A percentile compares a stretch with the other conserved stretches of the same genome.
These are phyloP conservation scores for Rickenella mellea DNA, from an alignment of 768 basidiomycete species.

Conservation along the genomic window DNA sequence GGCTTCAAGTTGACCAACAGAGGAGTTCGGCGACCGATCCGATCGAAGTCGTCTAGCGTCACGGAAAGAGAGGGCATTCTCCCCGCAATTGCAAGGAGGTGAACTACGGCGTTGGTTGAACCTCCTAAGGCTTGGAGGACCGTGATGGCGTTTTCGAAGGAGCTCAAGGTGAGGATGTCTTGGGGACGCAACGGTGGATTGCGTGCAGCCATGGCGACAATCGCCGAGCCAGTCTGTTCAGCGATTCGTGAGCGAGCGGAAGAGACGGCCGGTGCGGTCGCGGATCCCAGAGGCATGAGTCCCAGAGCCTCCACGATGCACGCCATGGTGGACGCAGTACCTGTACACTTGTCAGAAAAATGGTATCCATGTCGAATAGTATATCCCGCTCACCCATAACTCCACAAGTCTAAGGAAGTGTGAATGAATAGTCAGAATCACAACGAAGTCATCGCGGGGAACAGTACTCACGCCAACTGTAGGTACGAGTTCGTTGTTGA, in stretches of 20 bases:
- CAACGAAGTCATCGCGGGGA: neutral
- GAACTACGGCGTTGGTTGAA: conserved; percentile 12
- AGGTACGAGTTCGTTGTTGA: conserved; percentile 16
- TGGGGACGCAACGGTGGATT: conserved; percentile 2
- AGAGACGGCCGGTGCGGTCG: conserved; percentile 14
- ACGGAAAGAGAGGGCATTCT: conserved; percentile 2
- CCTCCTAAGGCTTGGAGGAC: conserved; percentile 13
- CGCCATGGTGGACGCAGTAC: conserved; percentile 18
- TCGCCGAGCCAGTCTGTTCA: conserved; percentile 12
- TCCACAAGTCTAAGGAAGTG: conserved; percentile 13
- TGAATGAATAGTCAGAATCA: neutral
- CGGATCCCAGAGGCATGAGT: conserved; percentile 15
- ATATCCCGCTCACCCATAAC: conserved; percentile 11
- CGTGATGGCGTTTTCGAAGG: conserved; percentile 12
- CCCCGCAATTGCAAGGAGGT: conserved; percentile 11
- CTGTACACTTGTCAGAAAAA: neutral
- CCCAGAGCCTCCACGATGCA: conserved; percentile 17
- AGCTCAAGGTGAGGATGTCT: conserved; percentile 5
- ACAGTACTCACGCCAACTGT: conserved; percentile 11
- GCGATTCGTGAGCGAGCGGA: conserved; percentile 14
- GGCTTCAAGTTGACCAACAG: conserved; percentile 13
- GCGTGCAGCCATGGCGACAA: conserved; percentile 4
- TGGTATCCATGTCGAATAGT: neutral
- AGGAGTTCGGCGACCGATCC: conserved; percentile 7
- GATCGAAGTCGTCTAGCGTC: conserved; percentile 9